A percentile compares a stretch with the other conserved stretches of the same genome.
Evolutionary conservation across 164 flowering plant species (phyloP).

Genomic region (Piper betle): DNA sequence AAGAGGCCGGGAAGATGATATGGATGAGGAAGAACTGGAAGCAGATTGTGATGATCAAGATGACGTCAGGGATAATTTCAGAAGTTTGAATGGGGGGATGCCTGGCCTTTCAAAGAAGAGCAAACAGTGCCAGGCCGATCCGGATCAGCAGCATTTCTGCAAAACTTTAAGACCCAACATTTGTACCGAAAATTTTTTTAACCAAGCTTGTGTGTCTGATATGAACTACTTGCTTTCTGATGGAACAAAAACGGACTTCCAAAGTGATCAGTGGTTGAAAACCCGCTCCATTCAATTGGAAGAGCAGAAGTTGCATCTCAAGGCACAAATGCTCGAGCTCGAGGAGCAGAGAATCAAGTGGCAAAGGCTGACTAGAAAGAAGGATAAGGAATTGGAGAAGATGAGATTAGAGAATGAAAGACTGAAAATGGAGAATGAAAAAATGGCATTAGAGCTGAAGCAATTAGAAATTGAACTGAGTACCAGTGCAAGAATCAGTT

Average conservation of each 20-base stretch:
- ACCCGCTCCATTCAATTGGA: slow-evolving; percentile 39
- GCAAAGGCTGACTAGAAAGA: slow-evolving; percentile 45
- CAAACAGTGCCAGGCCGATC: slow-evolving; percentile 26
- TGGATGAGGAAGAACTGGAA: slow-evolving; percentile 46
- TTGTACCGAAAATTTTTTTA: slow-evolving; percentile 15
- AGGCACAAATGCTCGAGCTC: slow-evolving; percentile 49
- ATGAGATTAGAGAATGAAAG: slow-evolving; percentile 58
- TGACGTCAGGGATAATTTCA: slow-evolving; percentile 31
- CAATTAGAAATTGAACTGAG: slow-evolving; percentile 27
- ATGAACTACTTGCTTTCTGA: slow-evolving; percentile 29
- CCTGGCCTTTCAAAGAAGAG: slow-evolving; percentile 30
- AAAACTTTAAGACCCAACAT: slow-evolving; percentile 25
- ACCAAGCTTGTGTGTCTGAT: slow-evolving; percentile 22
- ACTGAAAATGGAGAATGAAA: slow-evolving; percentile 70
- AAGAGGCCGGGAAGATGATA: slow-evolving; percentile 33
- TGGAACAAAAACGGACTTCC: slow-evolving; percentile 23
- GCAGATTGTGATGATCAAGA: slow-evolving; percentile 35
- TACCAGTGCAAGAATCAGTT: background rate
- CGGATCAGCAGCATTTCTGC: slow-evolving; percentile 18
- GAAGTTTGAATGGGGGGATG: slow-evolving; percentile 14
- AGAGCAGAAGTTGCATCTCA: slow-evolving; percentile 49
- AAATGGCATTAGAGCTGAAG: slow-evolving; percentile 50
- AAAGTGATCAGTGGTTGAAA: slow-evolving; percentile 34
- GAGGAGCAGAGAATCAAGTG: slow-evolving; percentile 67
- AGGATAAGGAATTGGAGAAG: slow-evolving; percentile 53